phyloP scores from a whole-genome alignment of 2,329 filamentous ascomycete species.

The Penicillium sp. region DNA sequence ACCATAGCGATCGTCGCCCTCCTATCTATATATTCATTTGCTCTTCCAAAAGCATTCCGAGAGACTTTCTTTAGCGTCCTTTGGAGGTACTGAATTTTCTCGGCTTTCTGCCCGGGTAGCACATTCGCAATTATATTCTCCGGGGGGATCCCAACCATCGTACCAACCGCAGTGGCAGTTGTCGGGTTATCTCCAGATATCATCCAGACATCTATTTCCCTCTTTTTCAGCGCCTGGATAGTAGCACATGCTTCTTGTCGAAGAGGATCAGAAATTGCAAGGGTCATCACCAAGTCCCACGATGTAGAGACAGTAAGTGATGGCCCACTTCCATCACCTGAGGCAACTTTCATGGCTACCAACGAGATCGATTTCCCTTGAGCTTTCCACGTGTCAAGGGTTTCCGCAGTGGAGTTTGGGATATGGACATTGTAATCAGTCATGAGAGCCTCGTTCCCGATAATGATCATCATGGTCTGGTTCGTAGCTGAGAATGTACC shows the following conservation, averaged over 20 bases:
- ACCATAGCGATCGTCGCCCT: conserved; percentile 76
- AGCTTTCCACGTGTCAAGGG: conserved; percentile 48
- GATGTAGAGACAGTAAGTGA: conserved; percentile 13
- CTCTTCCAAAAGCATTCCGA: conserved; percentile 2
- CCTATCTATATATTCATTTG: conserved; percentile 18
- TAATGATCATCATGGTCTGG: conserved; percentile 41
- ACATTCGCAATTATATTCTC: conserved; percentile 84
- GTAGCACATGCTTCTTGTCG: conserved; percentile 71
- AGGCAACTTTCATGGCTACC: conserved; percentile 22
- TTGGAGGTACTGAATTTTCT: conserved; percentile 46
- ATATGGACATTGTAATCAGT: background rate
- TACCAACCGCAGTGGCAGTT: conserved; percentile 81
- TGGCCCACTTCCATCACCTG: conserved; percentile 6
- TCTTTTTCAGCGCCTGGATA: conserved; percentile 65
- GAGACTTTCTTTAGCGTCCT: conserved; percentile 13
- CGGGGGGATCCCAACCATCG: conserved; percentile 71
- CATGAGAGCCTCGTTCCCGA: conserved; percentile 60
- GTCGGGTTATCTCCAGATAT: conserved; percentile 83
- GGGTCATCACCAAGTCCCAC: conserved; percentile 62
- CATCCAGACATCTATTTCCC: conserved; percentile 84
- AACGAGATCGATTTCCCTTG: conserved; percentile 49
- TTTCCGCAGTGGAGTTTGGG: conserved; percentile 40
- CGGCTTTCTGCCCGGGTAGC: conserved; percentile 77
- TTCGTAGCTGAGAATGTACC: conserved; percentile 54
- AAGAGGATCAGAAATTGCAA: conserved; percentile 81